Conservation (phyloP, 106 monocot genomes). For the Chionographis japonica region DNA sequence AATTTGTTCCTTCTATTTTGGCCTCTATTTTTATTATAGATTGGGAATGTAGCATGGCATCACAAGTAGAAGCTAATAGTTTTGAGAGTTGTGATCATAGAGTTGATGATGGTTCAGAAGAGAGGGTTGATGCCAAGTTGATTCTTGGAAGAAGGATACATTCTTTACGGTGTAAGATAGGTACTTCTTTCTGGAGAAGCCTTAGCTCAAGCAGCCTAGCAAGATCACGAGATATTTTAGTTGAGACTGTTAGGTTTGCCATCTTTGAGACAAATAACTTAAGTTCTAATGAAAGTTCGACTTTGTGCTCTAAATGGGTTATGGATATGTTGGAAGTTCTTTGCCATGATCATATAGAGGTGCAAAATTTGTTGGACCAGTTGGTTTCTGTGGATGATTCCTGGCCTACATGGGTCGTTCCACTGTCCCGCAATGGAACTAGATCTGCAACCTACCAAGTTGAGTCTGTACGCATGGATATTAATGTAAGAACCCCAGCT, state of each 20-base stretch:
- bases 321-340: slow-evolving; percentile 37
- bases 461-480: slow-evolving; percentile 1
- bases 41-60: slow-evolving; percentile 62
- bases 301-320: slow-evolving; percentile 63
- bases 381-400: slow-evolving; percentile 51
- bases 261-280: slow-evolving; percentile 41
- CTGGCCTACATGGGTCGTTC: slow-evolving; percentile 69
- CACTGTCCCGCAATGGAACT: slow-evolving; percentile 17
- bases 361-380: slow-evolving; percentile 59
- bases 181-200: slow-evolving; percentile 30
- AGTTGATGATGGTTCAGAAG: slow-evolving; percentile 13
- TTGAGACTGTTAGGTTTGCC: slow-evolving; percentile 56
- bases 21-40: slow-evolving; percentile 65
- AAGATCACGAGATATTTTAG: slow-evolving; percentile 42
- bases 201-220: slow-evolving; percentile 20
- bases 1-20: slow-evolving; percentile 58
- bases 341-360: slow-evolving; percentile 31
- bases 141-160: slow-evolving; percentile 31
- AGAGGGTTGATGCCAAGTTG: slow-evolving; percentile 22
- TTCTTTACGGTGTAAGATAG: slow-evolving; percentile 25
- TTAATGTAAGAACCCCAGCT: slow-evolving; percentile 23
- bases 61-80: slow-evolving; percentile 7
- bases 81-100: slow-evolving; percentile 5
- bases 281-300: slow-evolving; percentile 18
- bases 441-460: slow-evolving; percentile 17